Percentiles rank a stretch among this genome's conserved stretches.
These are phyloP conservation scores for Ailanthus altissimus DNA, from an alignment of 345 rosid species.

Conservation along the genomic window DNA sequence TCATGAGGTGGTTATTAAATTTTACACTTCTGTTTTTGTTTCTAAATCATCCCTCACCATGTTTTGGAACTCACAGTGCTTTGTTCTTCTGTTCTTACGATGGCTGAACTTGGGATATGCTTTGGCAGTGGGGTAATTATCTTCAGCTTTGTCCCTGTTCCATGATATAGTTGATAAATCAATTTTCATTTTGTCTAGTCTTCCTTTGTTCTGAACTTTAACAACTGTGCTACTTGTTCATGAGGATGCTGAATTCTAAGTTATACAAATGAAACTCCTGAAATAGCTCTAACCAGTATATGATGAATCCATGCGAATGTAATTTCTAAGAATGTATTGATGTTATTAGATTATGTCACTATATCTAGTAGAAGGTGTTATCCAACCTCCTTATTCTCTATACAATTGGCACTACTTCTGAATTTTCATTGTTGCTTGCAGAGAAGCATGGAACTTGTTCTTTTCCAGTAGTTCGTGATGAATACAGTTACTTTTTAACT, in stretches of 20 bases:
- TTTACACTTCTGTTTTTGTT: conserved; percentile 7
- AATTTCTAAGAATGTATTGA: too few species aligned
- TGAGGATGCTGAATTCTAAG: too few species aligned
- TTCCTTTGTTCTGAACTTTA: too few species aligned
- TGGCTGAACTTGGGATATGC: conserved; percentile 36
- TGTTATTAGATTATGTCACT: too few species aligned
- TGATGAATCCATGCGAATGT: too few species aligned
- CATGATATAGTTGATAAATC: background rate
- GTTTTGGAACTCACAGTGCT: conserved; percentile 39
- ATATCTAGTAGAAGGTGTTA: too few species aligned
- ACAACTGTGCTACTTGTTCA: too few species aligned
- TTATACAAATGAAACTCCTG: too few species aligned
- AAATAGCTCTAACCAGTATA: too few species aligned
- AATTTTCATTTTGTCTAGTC: too few species aligned
- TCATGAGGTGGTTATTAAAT: conserved; percentile 62
- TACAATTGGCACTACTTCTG: background rate
- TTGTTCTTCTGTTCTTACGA: conserved; percentile 35
- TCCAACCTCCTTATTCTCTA: background rate
- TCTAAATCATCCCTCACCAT: background rate
- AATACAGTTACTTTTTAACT: conserved; percentile 70
- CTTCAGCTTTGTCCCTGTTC: conserved; percentile 27
- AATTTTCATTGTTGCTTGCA: conserved; percentile 39
- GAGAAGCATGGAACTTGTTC: conserved; percentile 99
- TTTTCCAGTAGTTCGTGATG: conserved; percentile 71
- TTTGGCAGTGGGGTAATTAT: conserved; percentile 85